Percentiles rank a stretch among this genome's conserved stretches.
These are phyloP conservation scores for Barnettozyma vustinii DNA, from an alignment of 805 yeast species.

Conservation along the genomic window DNA sequence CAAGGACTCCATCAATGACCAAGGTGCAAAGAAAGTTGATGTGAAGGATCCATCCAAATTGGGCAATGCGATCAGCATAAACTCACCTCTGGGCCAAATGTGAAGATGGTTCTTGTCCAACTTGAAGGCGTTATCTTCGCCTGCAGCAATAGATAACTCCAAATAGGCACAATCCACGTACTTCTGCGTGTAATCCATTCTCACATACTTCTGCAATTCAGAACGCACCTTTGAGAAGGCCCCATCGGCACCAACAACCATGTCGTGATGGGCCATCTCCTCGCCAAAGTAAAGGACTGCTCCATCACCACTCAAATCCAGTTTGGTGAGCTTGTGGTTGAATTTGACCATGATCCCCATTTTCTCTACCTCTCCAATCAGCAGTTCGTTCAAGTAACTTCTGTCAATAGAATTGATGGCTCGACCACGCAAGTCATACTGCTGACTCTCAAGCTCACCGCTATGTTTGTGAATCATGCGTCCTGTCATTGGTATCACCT, in stretches of 20 bases:
- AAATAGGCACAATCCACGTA: constrained; percentile 81
- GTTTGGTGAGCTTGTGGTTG: constrained; percentile 46
- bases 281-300: constrained; percentile 21
- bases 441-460: constrained; percentile 63
- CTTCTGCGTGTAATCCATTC: constrained; percentile 70
- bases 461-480: constrained; percentile 76
- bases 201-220: constrained; percentile 56
- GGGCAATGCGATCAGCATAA: constrained; percentile 87
- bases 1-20: constrained; percentile 54
- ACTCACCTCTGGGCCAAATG: constrained; percentile 86
- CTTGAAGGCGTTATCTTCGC: constrained; percentile 31
- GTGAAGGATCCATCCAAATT: constrained; percentile 85
- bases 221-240: constrained; percentile 69
- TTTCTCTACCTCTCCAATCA: constrained; percentile 60
- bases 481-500: constrained; percentile 81
- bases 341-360: constrained; percentile 44
- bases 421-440: constrained; percentile 70
- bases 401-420: constrained; percentile 83
- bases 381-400: constrained; percentile 53
- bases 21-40: constrained; percentile 82
- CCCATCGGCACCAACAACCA: constrained; percentile 83
- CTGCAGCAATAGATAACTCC: constrained; percentile 71
- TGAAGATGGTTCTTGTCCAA: constrained; percentile 68
- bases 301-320: constrained; percentile 29
- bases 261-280: constrained; percentile 37